Base-by-base conservation (phyloP, 176 grass and related monocot genomes). In the Lolium rigidum region DNA sequence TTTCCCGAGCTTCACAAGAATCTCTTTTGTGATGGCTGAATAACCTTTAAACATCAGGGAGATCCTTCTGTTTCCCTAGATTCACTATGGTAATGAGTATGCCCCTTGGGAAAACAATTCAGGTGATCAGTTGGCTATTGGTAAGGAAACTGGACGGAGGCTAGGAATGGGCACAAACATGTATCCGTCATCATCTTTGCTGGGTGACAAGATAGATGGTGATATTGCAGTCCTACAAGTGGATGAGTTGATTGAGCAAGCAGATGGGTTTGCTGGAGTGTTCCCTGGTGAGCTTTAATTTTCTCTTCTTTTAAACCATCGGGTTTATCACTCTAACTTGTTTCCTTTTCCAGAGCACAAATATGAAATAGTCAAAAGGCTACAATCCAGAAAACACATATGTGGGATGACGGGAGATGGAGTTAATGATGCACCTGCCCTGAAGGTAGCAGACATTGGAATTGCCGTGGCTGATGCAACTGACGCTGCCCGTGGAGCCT, bases 81-180 rank as follows among this genome's bases (percentile, higher is more conserved):
- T 39, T 62, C 17, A 61, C 54, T 43, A n/a, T 46, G 14, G 3
- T 83, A 78, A 10, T 88, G 14, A 83, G 72, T 80, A 47, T 74
- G 46, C n/a, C 52, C 56, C 16, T 10, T 80, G 82, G 21, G 70
- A 70, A 69, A 49, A 35, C 31, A 54, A 86, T 70, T 84, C 70
- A 92, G 90, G 90, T 92, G 90, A 92, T 83, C 90, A 92, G 28
- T 83, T 92, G 86, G 90, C 90, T 78, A 92, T 92, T 74, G 90
- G 82, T 83, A 92, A 92, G 79, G 90, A 92, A 70, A 92, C 86
- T 73, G 90, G 86, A 11, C 83, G 90, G 79, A 92, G 90, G 58
- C 74, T 92, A 50, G 90, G 86, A 74, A 92, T 92, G 90, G 90
- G 90, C 35, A 88, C 83, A 51, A 91, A 91, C 90, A 91, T 91